Evolutionary conservation across 2,329 filamentous ascomycete species (phyloP), one percentile per base, ranked within the genome.

Genomic region (Microcyclosporella mali): DNA sequence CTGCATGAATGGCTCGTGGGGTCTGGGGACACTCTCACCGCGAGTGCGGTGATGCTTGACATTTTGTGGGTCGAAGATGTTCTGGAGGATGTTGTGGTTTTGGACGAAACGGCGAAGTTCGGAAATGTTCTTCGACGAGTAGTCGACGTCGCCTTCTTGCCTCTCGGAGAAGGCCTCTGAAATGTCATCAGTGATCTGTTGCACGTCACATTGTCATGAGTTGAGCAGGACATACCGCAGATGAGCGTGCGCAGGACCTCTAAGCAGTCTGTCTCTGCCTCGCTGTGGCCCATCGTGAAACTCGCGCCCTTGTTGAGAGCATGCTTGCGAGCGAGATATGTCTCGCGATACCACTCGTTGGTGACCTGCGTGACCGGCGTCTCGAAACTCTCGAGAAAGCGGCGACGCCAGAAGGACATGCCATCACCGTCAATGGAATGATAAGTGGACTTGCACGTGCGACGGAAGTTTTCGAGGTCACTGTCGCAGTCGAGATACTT

Each of bases 371-470:
- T 40, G 37, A 50, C 30, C 35, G 33, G 30, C 43, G 16, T 35
- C 32, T 74, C 73, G 49, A 68, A 78, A 18, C 43, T 59, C 16
- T 58, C 42, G 11, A 62, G 54, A 50, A 72, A 77, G 14, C 60
- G 64, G 29, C 55, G 49, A 28, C 69, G 66, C 74, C 74, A 78
- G 53, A 75, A 70, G 6, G 65, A 68, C 17, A 51, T 43, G 8
- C 61, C 51, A 32, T 67, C 63, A 4, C 58, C 62, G 21, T 70
- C 62, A 40, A 75, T 56, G 6, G 69, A 64, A 48, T 62, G 41
- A 27, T 61, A 55, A 0, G 68, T 67, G 3, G 50, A 52, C 6
- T 52, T 57, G 58, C 72, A 75, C 15, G 68, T 50, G 1, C 53
- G 42, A 6, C 62, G 56, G 52, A 69, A 75, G 40, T 50, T 61